Base-by-base conservation (phyloP, 306 rosid species). In the Mimosa bimucronata region DNA sequence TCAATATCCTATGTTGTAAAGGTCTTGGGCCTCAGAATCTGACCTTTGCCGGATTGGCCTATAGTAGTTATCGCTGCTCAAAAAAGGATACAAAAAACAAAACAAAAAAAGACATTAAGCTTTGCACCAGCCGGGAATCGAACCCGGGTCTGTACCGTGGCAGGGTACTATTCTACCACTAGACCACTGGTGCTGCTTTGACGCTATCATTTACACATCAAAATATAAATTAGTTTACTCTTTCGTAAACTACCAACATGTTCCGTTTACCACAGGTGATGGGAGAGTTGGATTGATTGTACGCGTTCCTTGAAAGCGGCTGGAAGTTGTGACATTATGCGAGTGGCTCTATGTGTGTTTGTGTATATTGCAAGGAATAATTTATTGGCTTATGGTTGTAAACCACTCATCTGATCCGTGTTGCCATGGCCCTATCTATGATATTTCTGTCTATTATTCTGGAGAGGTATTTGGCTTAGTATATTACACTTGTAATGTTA, bases 131-230 rank as follows among this genome's bases (percentile, higher is more conserved):
- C 84, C 84, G 79, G 84, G 80, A 80, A 80, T 80, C 79, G 80
- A 80, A 80, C 84, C 84, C 80, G 84, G 76, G 84, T 81, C 84
- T 81, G 80, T 81, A 75, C 76, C 80, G 85, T 82, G 81, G 85
- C 85, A 82, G 85, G 85, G 81, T 76, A 70, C 85, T 71, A 82
- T 77, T 82, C 85, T 82, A 82, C 85, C 78, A 82, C 81, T 82
- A 82, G 85, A 70, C 78, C 85, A 70, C 81, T 82, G 81, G 81
- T 82, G 83, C 78, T 0, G 0, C 0, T 4, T 7, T 14, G 37
- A 3, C 2, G 62, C 0, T 0, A n/a, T 8, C 3, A 4, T 1
- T 8, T 11, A 6, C 1, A 0, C 9, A 1, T n/a, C 16, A 18
- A 1, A 0, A 0, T 4, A 0, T 48, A 1, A 0, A 0, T 3